Base-by-base conservation (phyloP, 148 eudicot species). In the Silene latifolia region DNA sequence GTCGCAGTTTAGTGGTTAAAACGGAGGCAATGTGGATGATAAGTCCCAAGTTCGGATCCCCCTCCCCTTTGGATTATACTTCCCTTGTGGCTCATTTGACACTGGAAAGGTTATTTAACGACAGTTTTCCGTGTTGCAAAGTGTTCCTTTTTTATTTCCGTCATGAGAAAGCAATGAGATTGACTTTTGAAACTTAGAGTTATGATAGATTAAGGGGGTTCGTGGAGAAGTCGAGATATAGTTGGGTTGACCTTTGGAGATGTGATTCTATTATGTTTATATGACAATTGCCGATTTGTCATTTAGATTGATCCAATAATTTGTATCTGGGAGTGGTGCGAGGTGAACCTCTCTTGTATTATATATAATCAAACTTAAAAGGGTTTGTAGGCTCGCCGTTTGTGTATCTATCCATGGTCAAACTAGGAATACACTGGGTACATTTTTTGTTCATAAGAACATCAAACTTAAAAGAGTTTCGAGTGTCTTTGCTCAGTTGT, bases 161-260 rank as follows among this genome's bases (percentile, higher is more conserved):
- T n/a, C n/a, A n/a, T n/a, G n/a, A n/a, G n/a, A n/a, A n/a, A n/a
- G n/a, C n/a, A n/a, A n/a, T n/a, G n/a, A n/a, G n/a, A 35, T 35
- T 35, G 39, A 35, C 39, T 57, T 57, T 57, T 57, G n/a, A n/a
- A 57, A 59, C 23, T 20, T 6, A 6, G 6, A 35, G 39, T 35
- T 35, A 35, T 35, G 39, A 35, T 35, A 8, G 17, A 18, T 17
- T 25, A 8, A 35, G 69, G 47, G 69, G 24, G 13, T 35, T 14
- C 48, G 56, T 23, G 72, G 6, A 29, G 15, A 62, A 21, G 53
- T 63, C 24, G 71, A 68, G 74, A 51, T 46, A 25, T 47, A 20
- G 14, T 74, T 21, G 48, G 25, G 71, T 69, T 74, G 74, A 74
- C 48, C 68, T 74, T 74, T 19, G 19, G 47, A 67, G 39, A 27